Base-by-base conservation (phyloP, 768 basidiomycete species). In the Chalciporus pseudorubinellus region DNA sequence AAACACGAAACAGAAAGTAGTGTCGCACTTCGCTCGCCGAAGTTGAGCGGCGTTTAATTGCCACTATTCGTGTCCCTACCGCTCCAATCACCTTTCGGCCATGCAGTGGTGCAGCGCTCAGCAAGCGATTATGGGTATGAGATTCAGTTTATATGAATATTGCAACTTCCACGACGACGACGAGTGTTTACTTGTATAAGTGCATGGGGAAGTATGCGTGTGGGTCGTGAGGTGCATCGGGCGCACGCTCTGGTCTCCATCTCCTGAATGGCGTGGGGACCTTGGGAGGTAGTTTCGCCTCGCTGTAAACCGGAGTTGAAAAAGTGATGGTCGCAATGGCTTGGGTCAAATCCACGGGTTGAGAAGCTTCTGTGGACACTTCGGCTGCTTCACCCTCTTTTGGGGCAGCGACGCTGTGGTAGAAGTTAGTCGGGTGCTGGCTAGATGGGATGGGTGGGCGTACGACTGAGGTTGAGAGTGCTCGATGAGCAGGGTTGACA, bases 131-230 rank as follows among this genome's bases (percentile, higher is more conserved):
- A 42, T 5, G 76, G 71, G 2, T 56, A 78, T 46, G 57, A 66
- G 51, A 64, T 43, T 74, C 50, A 51, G 69, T 42, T 57, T 61
- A 13, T 61, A 69, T 53, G 46, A 13, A 47, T 33, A 26, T 39
- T 46, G 36, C 44, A 26, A 50, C 36, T 16, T 44, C 47, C 48
- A 46, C 20, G 36, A 39, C 18, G 34, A 40, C 19, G 18, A 29
- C n/a, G 2, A 16, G 29, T 26, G 34, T 52, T 54, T 55, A 80
- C 65, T 74, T 78, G 74, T 84, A 84, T 52, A 91, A 64, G 39
- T 73, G 62, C 89, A 92, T 90, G 11, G 90, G 89, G 72, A 91
- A 95, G 71, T 94, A 94, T 3, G 86, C 75, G 62, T 85, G 68
- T 39, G 85, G 83, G 52, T 85, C 84, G 63, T 94, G 92, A 18